phyloP scores from a whole-genome alignment of 352 stramenopile species.

The Globisporangium heterothallicum region DNA sequence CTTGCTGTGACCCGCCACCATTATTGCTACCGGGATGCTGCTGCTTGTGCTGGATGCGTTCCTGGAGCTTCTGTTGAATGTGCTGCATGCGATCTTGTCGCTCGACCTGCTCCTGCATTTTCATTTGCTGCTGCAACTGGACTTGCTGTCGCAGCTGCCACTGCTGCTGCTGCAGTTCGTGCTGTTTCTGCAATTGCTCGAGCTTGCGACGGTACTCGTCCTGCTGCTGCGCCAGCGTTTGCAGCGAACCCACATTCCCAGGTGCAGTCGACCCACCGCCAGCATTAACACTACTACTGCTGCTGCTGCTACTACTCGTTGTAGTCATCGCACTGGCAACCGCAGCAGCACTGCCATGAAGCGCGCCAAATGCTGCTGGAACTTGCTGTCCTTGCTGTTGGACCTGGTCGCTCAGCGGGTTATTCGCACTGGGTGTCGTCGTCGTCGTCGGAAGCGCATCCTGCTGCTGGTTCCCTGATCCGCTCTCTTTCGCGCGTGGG shows the following conservation, averaged over 20 bases:
- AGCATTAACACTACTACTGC: background rate
- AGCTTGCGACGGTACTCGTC: constrained; percentile 33
- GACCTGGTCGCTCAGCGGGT: too few relatives aligned
- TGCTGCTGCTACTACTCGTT: background rate
- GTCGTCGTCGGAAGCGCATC: too few relatives aligned
- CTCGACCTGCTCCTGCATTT: constrained; percentile 9
- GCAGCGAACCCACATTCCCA: constrained; percentile 13
- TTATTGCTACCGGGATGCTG: constrained; percentile 2
- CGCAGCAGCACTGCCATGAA: too few relatives aligned
- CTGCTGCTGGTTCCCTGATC: background rate
- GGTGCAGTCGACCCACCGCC: background rate
- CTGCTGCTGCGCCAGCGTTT: constrained; percentile 30
- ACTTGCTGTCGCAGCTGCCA: constrained; percentile 9
- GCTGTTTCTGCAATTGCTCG: constrained; percentile 20
- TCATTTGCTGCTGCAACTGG: constrained; percentile 14
- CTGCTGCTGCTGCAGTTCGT: constrained; percentile 12
- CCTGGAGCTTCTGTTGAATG: constrained; percentile 33
- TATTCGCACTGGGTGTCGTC: too few relatives aligned
- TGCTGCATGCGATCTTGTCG: constrained; percentile 30
- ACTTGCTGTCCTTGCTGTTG: too few relatives aligned
- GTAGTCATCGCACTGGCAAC: too few relatives aligned
- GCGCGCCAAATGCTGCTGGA: background rate
- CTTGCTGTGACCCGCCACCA: background rate
- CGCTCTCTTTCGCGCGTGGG: background rate
- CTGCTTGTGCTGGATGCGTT: constrained; percentile 26